These are phyloP conservation scores for Solanum piurae DNA, from an alignment of 257 asterid genomes.

Conservation along the genomic window DNA sequence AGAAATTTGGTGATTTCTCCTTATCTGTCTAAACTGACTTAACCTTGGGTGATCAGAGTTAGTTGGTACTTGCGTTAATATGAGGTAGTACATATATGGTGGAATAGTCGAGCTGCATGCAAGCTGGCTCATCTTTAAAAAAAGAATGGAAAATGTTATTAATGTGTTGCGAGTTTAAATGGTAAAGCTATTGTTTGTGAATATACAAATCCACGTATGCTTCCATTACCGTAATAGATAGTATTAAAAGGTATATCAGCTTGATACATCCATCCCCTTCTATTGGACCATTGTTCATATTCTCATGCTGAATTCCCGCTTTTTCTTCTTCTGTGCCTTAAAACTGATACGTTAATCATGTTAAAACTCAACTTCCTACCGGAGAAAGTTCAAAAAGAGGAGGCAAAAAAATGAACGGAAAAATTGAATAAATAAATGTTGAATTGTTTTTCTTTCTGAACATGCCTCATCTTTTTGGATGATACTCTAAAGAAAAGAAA, in stretches of 20 bases:
- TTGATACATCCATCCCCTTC: neutral
- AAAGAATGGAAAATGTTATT: neutral
- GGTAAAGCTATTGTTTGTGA: neutral
- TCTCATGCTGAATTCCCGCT: neutral
- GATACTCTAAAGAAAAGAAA: neutral
- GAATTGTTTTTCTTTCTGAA: neutral
- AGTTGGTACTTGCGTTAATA: neutral
- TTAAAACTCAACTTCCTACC: neutral
- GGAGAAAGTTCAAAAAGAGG: neutral
- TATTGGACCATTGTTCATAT: neutral
- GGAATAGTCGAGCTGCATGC: neutral
- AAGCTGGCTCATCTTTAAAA: too few relatives aligned
- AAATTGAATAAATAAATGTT: neutral
- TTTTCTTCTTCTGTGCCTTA: neutral
- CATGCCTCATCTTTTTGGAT: neutral
- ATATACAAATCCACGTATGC: neutral
- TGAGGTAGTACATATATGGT: neutral
- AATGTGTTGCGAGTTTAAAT: neutral
- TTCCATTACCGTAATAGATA: neutral
- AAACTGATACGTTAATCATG: neutral
- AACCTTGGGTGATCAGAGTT: neutral
- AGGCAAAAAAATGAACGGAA: neutral
- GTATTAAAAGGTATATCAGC: neutral
- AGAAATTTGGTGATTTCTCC: neutral
- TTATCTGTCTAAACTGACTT: neutral